Conservation (phyloP, 768 basidiomycete genomes). For the Phylloporus rhodoxanthus region DNA sequence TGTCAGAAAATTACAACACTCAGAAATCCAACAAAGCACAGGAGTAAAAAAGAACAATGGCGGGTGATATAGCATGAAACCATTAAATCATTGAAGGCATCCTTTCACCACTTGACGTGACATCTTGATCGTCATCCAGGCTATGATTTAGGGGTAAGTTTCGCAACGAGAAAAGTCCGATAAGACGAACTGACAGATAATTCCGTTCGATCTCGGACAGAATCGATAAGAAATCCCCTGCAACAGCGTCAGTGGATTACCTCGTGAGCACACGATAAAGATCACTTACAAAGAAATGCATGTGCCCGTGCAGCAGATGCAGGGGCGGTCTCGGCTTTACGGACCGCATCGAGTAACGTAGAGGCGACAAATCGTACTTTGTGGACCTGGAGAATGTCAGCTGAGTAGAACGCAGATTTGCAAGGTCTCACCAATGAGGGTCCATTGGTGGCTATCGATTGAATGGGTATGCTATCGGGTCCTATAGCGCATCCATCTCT, state of each 20-base stretch:
- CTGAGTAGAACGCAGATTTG: neutral
- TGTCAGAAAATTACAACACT: neutral
- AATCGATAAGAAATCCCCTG: conserved; percentile 91
- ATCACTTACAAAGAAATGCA: conserved; percentile 69
- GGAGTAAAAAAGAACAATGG: neutral
- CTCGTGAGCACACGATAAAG: neutral
- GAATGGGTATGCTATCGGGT: conserved; percentile 72
- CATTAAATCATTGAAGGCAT: conserved; percentile 31
- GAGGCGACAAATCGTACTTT: conserved; percentile 94
- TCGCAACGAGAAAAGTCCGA: neutral
- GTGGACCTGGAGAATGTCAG: conserved; percentile 51
- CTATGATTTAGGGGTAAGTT: conserved; percentile 41
- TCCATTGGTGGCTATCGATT: conserved; percentile 86
- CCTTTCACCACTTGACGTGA: conserved; percentile 49
- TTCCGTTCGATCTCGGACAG: conserved; percentile 88
- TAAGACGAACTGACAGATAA: conserved; percentile 55
- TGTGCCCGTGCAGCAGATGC: conserved; percentile 81
- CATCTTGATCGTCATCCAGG: conserved; percentile 35
- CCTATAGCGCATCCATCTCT: conserved; percentile 3
- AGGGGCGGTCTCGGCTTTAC: conserved; percentile 74
- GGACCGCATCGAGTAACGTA: conserved; percentile 77
- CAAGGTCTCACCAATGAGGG: conserved; percentile 57
- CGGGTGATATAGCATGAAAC: neutral
- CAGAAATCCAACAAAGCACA: neutral
- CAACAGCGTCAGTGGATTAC: conserved; percentile 3